A percentile compares a stretch with the other conserved stretches of the same genome.
phyloP scores from a whole-genome alignment of 1,284 basidiomycete genomes.

The Ceratobasidium sp. region DNA sequence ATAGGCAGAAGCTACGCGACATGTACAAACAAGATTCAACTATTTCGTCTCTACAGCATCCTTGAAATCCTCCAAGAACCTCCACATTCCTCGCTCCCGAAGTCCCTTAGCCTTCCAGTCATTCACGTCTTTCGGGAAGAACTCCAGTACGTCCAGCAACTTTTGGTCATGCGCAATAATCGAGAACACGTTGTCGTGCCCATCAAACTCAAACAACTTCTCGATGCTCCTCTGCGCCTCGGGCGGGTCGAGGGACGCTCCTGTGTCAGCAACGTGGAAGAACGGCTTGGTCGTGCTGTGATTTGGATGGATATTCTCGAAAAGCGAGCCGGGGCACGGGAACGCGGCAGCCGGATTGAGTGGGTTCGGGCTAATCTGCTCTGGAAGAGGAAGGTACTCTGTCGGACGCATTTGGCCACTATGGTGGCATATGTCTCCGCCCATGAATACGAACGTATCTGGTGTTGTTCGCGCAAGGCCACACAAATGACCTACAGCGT shows the following conservation, averaged over 20 bases:
- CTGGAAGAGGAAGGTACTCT: background rate
- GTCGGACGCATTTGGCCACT: constrained; percentile 13
- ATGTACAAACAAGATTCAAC: too few relatives aligned
- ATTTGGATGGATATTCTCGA: background rate
- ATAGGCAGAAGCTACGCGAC: too few relatives aligned
- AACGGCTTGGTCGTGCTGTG: constrained; percentile 3
- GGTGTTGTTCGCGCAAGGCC: constrained; percentile 46
- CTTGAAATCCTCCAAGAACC: constrained; percentile 9
- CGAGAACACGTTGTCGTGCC: constrained; percentile 8
- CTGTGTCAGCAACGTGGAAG: background rate
- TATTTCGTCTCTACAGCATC: background rate
- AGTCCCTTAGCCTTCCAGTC: constrained; percentile 5
- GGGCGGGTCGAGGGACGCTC: background rate
- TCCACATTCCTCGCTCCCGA: background rate
- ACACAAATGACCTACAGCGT: constrained; percentile 48
- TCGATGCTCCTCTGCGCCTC: constrained; percentile 9
- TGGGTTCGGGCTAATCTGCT: background rate
- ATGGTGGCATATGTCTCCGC: constrained; percentile 12
- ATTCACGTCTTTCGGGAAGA: background rate
- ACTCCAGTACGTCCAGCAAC: background rate
- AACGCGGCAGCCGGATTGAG: background rate
- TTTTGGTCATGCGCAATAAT: constrained; percentile 9
- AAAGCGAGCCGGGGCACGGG: background rate
- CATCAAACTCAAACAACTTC: constrained; percentile 8
- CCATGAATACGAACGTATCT: constrained; percentile 3